Conservation (phyloP, 768 basidiomycete genomes). For the Floccularia luteovirens region DNA sequence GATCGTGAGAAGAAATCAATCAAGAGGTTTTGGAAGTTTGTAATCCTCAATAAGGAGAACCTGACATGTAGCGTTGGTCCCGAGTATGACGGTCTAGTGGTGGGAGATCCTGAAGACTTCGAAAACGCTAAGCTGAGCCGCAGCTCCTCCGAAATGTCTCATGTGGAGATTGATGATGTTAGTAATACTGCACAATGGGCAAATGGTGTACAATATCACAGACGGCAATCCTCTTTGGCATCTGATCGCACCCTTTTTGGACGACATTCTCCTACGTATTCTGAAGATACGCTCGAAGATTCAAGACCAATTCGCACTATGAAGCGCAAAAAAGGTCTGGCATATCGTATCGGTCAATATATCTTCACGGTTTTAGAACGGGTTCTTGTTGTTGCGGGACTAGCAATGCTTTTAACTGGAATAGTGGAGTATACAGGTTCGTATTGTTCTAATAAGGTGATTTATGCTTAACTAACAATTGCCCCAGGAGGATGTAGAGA, state of each 20-base stretch:
- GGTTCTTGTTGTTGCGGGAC: slow-evolving; percentile 62
- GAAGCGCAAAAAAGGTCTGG: slow-evolving; percentile 13
- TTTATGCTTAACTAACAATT: slow-evolving; percentile 2
- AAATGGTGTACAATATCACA: slow-evolving; percentile 35
- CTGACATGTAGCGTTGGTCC: slow-evolving; percentile 20
- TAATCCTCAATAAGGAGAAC: slow-evolving; percentile 42
- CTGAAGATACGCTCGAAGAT: slow-evolving; percentile 52
- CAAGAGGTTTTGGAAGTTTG: slow-evolving; percentile 46
- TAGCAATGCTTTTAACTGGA: slow-evolving; percentile 59
- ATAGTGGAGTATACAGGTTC: slow-evolving; percentile 72
- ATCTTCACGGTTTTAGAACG: slow-evolving; percentile 54
- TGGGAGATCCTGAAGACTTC: slow-evolving; percentile 47
- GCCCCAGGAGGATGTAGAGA: slow-evolving; percentile 67
- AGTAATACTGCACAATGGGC: slow-evolving; percentile 47
- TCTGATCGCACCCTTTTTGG: slow-evolving; percentile 53
- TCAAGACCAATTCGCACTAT: slow-evolving; percentile 13
- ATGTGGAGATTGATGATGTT: slow-evolving; percentile 18
- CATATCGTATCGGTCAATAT: slow-evolving; percentile 34
- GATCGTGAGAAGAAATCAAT: slow-evolving; percentile 36
- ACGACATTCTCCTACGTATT: slow-evolving; percentile 36
- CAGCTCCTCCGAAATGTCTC: slow-evolving; percentile 19
- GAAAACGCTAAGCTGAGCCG: slow-evolving; percentile 35
- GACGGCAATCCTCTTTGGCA: slow-evolving; percentile 33
- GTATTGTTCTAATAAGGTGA: slow-evolving; percentile 5
- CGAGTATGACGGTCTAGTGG: slow-evolving; percentile 55